Percentiles rank a stretch among this genome's conserved stretches.
phyloP scores from a whole-genome alignment of 768 basidiomycete species.

The Lactarius indigo region DNA sequence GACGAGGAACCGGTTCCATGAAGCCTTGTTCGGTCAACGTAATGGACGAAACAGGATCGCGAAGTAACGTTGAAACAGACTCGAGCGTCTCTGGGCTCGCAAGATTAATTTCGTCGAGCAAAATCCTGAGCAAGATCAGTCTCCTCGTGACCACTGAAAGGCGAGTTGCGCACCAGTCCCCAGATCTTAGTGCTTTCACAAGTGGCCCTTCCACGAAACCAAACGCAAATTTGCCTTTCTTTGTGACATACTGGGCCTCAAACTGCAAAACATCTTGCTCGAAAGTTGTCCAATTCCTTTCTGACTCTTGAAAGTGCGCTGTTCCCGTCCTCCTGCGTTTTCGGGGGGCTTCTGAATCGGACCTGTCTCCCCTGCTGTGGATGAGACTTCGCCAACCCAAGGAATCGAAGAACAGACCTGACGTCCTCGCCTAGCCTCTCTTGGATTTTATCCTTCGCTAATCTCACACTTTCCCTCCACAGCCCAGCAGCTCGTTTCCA shows the following conservation, averaged over 20 bases:
- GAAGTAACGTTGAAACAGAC: conserved; percentile 83
- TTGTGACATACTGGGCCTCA: conserved; percentile 83
- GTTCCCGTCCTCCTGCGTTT: conserved; percentile 68
- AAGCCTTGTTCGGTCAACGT: conserved; percentile 92
- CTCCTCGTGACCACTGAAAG: background rate
- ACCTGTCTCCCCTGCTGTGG: conserved; percentile 12
- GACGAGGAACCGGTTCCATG: conserved; percentile 83
- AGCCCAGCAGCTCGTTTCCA: conserved; percentile 83
- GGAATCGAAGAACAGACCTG: conserved; percentile 21
- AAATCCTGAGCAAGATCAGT: conserved; percentile 53
- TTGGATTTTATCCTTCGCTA: conserved; percentile 64
- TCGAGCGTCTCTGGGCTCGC: conserved; percentile 94
- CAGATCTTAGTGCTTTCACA: conserved; percentile 81
- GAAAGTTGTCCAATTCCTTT: conserved; percentile 63
- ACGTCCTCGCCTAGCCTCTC: conserved; percentile 33
- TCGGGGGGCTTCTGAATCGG: conserved; percentile 47
- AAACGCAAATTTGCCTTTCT: conserved; percentile 88
- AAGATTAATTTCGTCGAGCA: conserved; percentile 95
- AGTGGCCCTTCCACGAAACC: conserved; percentile 94
- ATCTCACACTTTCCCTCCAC: conserved; percentile 73
- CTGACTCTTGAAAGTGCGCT: conserved; percentile 41
- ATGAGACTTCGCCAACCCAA: background rate
- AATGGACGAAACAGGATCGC: conserved; percentile 82
- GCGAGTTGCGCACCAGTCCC: conserved; percentile 68
- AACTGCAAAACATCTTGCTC: conserved; percentile 70